These are phyloP conservation scores for Achaetomiella virescens DNA, from an alignment of 495 filamentous ascomycete species.

Conservation along the genomic window DNA sequence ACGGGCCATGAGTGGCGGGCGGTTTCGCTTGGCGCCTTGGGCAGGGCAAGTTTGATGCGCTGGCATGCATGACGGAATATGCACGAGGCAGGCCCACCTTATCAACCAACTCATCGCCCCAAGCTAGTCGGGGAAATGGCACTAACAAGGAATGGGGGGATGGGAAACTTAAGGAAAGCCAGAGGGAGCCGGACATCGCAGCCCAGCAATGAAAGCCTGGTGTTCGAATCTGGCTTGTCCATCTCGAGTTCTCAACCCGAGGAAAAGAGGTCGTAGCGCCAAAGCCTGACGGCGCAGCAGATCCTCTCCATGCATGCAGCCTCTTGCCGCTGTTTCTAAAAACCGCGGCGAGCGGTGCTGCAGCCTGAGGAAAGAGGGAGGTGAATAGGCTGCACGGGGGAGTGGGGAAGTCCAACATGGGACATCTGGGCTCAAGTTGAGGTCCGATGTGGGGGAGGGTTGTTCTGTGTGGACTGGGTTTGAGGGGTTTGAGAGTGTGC, in stretches of 20 bases:
- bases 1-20: slow-evolving; percentile 32
- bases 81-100: slow-evolving; percentile 47
- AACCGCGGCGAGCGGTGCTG: slow-evolving; percentile 1
- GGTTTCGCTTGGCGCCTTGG: slow-evolving; percentile 40
- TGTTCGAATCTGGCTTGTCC: not conserved
- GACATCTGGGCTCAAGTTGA: slow-evolving; percentile 5
- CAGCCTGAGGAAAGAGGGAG: not conserved
- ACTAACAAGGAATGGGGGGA: slow-evolving; percentile 12
- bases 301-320: not conserved
- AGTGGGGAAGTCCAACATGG: slow-evolving; percentile 4
- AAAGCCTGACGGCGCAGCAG: not conserved
- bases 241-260: slow-evolving; percentile 1
- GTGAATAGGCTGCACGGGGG: not conserved
- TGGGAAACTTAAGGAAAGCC: not conserved
- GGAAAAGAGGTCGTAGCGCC: not conserved
- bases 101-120: slow-evolving; percentile 34
- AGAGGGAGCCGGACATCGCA: slow-evolving; percentile 7
- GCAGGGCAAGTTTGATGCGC: slow-evolving; percentile 45
- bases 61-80: slow-evolving; percentile 56
- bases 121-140: slow-evolving; percentile 20
- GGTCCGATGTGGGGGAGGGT: not conserved
- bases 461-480: slow-evolving; percentile 5
- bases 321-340: slow-evolving; percentile 3
- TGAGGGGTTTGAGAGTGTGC: not conserved
- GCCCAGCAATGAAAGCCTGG: not conserved